Percentiles rank a stretch among this genome's conserved stretches.
These are phyloP conservation scores for Vinca minor DNA, from an alignment of 257 asterid species.

Conservation along the genomic window DNA sequence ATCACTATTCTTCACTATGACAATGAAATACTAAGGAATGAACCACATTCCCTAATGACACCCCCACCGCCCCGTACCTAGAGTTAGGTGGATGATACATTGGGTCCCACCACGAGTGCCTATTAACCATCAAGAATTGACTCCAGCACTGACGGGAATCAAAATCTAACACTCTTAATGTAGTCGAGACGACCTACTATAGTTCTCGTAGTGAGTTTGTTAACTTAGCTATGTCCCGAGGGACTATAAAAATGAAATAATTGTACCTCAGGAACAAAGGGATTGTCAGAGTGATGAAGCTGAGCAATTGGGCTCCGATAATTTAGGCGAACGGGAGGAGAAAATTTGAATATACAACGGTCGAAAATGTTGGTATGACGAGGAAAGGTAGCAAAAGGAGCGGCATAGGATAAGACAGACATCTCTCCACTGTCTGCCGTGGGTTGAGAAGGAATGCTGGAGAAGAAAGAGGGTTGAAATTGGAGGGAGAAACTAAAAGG, in stretches of 20 bases:
- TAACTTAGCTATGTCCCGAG: too few relatives aligned
- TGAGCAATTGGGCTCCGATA: neutral
- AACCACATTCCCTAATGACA: too few relatives aligned
- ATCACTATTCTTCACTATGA: neutral
- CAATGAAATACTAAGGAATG: neutral
- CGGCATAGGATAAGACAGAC: slow-evolving; percentile 10
- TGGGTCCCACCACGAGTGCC: too few relatives aligned
- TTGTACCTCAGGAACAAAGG: slow-evolving; percentile 22
- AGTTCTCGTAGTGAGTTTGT: too few relatives aligned
- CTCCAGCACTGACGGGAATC: too few relatives aligned
- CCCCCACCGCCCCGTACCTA: too few relatives aligned
- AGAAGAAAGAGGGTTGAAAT: too few relatives aligned
- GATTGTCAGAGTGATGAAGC: slow-evolving; percentile 8
- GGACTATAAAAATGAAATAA: neutral
- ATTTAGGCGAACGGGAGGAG: neutral
- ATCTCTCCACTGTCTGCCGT: neutral
- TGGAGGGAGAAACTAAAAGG: too few relatives aligned
- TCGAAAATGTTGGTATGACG: neutral
- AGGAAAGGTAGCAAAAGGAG: neutral
- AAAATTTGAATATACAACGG: neutral
- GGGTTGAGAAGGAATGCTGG: neutral
- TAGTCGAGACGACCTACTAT: too few relatives aligned
- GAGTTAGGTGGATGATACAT: too few relatives aligned
- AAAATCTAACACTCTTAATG: too few relatives aligned
- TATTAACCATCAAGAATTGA: too few relatives aligned